Conservation (phyloP, 768 basidiomycete genomes). For the Podaxis sp. region DNA sequence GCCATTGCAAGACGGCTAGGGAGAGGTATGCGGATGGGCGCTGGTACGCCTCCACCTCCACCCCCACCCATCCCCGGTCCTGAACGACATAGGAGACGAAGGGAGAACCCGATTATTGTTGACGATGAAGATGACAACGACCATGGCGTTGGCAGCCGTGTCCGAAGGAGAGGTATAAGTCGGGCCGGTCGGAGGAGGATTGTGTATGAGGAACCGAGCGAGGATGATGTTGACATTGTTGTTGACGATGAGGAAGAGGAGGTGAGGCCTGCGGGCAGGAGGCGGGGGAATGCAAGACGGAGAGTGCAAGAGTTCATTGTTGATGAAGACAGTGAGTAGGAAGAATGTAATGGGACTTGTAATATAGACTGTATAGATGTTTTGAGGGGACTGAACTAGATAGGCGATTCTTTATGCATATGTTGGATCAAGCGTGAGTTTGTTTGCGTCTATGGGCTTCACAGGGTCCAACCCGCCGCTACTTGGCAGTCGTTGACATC, state of each 20-base stretch:
- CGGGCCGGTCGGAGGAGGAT: conserved; percentile 47
- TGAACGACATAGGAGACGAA: background rate
- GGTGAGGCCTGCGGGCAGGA: background rate
- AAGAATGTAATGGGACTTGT: background rate
- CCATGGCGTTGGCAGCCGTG: background rate
- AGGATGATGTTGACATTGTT: conserved; percentile 23
- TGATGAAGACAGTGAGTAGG: background rate
- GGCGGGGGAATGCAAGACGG: background rate
- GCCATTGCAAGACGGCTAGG: conserved; percentile 27
- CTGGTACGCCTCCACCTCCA: background rate
- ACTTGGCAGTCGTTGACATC: no score
- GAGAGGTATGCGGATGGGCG: conserved; percentile 15
- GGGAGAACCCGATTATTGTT: background rate
- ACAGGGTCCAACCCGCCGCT: no score
- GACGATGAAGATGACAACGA: background rate
- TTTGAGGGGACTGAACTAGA: background rate
- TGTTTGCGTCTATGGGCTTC: no score
- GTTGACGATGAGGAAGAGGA: conserved; percentile 45
- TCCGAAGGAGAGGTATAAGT: background rate
- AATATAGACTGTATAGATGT: background rate
- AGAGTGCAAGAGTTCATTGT: background rate
- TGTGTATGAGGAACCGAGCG: conserved; percentile 33
- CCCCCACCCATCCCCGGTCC: background rate
- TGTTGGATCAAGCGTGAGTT: background rate
- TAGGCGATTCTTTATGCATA: background rate